A percentile compares a stretch with the other conserved stretches of the same genome.
Conservation (phyloP, 192 early-diverging fungal species). For the Entomortierella lignicola region DNA sequence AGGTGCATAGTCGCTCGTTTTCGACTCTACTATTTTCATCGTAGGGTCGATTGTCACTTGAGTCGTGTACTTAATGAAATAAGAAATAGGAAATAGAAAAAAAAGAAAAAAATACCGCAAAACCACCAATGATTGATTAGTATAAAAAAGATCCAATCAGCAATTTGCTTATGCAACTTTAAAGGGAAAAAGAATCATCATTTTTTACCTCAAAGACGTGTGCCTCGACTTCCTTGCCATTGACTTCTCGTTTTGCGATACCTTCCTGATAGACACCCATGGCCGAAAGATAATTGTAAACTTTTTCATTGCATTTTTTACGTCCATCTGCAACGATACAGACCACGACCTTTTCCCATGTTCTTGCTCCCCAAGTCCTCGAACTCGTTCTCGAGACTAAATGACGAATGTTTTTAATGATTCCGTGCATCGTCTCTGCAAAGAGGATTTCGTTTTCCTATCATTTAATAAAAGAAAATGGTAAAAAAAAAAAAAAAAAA, state of each 20-base stretch:
- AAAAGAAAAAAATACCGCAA: neutral
- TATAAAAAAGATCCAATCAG: too few species aligned
- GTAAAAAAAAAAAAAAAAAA: constrained; percentile 23
- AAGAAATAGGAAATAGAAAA: neutral
- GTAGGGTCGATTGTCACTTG: constrained; percentile 76
- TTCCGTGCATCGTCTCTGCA: constrained; percentile 68
- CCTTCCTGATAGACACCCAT: constrained; percentile 75
- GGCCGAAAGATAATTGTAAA: constrained; percentile 62
- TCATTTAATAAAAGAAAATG: neutral
- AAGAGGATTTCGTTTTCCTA: constrained; percentile 73
- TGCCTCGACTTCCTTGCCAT: constrained; percentile 75
- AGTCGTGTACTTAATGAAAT: constrained; percentile 76
- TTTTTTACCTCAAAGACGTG: constrained; percentile 79
- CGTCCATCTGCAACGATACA: constrained; percentile 78
- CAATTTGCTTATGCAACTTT: too few species aligned
- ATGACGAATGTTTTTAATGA: constrained; percentile 75
- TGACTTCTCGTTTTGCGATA: constrained; percentile 74
- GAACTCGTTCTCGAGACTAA: constrained; percentile 64
- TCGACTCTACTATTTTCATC: constrained; percentile 65
- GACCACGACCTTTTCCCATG: constrained; percentile 81
- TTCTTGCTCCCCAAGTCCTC: constrained; percentile 66
- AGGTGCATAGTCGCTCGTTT: constrained; percentile 62
- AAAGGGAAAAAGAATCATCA: neutral
- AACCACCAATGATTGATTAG: too few species aligned
- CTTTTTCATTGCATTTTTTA: constrained; percentile 45